Evolutionary conservation across 2,329 filamentous ascomycete genomes (phyloP), one percentile per base, ranked within the genome.

Genomic region (Arthroderma sp.): DNA sequence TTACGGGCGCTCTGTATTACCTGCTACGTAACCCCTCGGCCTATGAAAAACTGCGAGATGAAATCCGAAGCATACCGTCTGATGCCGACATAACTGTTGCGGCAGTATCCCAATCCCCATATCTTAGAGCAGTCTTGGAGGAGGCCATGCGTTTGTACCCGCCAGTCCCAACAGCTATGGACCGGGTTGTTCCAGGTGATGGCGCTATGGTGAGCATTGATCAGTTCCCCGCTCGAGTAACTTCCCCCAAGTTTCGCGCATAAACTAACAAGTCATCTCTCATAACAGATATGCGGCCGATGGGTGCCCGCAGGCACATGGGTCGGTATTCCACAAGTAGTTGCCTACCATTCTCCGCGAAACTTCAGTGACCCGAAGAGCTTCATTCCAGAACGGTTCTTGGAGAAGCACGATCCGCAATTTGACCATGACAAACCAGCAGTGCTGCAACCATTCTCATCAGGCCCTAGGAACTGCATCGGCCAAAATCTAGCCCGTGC

Each of bases 1-100:
- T 70, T 1, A 59, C 57, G 5, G 67, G 64, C 4, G 40, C 62
- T 6, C 64, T 60, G 0, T 69, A 57, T 9, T 53, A 52, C 38
- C 53, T 68, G 0, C 48, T 65, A 5, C 54, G 48, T 28, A 57
- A 63, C 28, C 51, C 54, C 1, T 27, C 43, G 7, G 38, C 34
- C 15, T 45, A 47, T 36, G 29, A 42, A 44, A 29, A 44, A 29
- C 9, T 49, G n/a, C 11, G 38, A 10, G 15, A 43, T 29, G 43
- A 49, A 42, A 42, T 46, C 43, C 45, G 49, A 38, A 36, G 55
- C 0, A 34, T 56, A 0, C 37, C 45, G 8, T 34, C 38, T 22
- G 38, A 50, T n/a, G 33, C 38, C 9, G 47, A 50, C 11, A 46
- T 52, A 42, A 40, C 42, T 4, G 37, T 49, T 7, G 36, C 38